These are phyloP conservation scores for Euclidium syriacum DNA, from an alignment of 345 rosid species.

Conservation along the genomic window DNA sequence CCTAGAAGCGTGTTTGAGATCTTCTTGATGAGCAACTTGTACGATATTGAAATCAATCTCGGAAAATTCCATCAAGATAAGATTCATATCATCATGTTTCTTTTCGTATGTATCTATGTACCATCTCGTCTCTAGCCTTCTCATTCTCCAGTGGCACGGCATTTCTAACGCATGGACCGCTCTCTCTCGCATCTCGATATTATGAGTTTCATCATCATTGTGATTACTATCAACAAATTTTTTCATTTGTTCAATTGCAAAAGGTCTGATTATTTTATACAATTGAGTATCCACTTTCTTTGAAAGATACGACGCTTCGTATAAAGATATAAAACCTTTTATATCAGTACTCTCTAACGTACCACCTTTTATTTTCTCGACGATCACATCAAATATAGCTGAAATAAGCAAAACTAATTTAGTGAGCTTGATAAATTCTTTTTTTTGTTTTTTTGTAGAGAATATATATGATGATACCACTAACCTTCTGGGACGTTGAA, in stretches of 20 bases:
- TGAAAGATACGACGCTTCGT: conserved; percentile 35
- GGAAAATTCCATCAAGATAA: conserved; percentile 16
- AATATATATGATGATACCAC: no score
- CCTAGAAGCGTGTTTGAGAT: conserved; percentile 29
- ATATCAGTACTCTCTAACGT: neutral
- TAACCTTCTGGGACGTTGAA: conserved; percentile 23
- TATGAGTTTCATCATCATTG: neutral
- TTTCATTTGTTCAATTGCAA: conserved; percentile 15
- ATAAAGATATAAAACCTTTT: conserved; percentile 26
- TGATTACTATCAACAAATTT: neutral
- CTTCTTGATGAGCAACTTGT: conserved; percentile 28
- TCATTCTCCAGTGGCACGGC: conserved; percentile 24
- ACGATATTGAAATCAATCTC: conserved; percentile 30
- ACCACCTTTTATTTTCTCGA: conserved; percentile 21
- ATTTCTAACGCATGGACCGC: conserved; percentile 24
- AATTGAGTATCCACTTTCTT: conserved; percentile 27
- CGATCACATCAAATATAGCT: conserved; percentile 29
- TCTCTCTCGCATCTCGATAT: neutral
- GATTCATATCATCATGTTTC: conserved; percentile 1
- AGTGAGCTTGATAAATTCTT: no score
- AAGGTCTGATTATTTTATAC: conserved; percentile 31
- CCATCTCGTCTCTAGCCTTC: conserved; percentile 24
- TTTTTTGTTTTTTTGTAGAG: no score
- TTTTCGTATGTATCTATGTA: conserved; percentile 27
- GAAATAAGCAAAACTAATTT: no score